Evolutionary conservation across 768 basidiomycete species (phyloP).

Genomic region (Tylopilus balloui): DNA sequence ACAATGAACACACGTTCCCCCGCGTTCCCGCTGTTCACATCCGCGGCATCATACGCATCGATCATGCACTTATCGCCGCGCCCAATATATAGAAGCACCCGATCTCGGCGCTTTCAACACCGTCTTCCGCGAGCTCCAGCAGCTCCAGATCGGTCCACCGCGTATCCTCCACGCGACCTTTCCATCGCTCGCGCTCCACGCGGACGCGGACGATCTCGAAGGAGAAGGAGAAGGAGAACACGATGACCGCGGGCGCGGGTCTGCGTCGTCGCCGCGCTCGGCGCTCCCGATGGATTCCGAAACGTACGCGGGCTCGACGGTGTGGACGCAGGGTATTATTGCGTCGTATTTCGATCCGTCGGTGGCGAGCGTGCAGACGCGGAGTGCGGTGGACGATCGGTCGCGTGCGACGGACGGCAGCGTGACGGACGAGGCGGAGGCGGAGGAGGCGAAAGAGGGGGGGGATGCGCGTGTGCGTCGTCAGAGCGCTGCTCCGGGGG

Average conservation of each 20-base stretch:
- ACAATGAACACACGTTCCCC: neutral
- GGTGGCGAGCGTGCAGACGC: conserved; percentile 24
- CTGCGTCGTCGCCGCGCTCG: conserved; percentile 31
- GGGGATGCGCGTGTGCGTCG: neutral
- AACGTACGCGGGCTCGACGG: conserved; percentile 51
- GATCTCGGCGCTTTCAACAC: conserved; percentile 70
- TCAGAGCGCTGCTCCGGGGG: conserved; percentile 11
- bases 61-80: neutral
- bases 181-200: conserved; percentile 8
- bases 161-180: conserved; percentile 22
- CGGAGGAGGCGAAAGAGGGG: neutral
- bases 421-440: conserved; percentile 9
- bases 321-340: conserved; percentile 59
- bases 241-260: conserved; percentile 6
- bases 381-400: conserved; percentile 25
- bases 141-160: conserved; percentile 46
- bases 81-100: conserved; percentile 51
- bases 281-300: conserved; percentile 32
- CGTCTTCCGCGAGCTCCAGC: conserved; percentile 62
- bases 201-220: conserved; percentile 10
- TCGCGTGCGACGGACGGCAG: conserved; percentile 23
- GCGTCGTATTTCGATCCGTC: conserved; percentile 50
- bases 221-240: conserved; percentile 19
- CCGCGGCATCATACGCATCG: conserved; percentile 2
- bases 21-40: conserved; percentile 8